These are phyloP conservation scores for Protomyces arabidopsidicola DNA, from an alignment of 1,139 yeast genomes.

Conservation along the genomic window DNA sequence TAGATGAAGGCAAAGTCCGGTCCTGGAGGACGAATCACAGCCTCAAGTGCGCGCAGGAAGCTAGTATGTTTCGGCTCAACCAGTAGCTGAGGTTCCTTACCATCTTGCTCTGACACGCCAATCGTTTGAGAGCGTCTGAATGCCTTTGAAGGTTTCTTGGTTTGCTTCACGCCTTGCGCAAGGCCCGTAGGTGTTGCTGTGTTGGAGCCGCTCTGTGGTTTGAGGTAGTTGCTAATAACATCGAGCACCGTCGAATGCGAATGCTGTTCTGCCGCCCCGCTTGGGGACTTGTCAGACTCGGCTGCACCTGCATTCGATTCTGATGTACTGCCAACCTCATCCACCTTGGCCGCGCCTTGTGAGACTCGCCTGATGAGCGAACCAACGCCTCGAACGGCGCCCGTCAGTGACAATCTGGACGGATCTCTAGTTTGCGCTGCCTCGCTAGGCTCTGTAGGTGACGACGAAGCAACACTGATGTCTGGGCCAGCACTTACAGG, in stretches of 20 bases:
- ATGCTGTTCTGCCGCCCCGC: background rate
- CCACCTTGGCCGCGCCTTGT: background rate
- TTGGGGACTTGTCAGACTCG: background rate
- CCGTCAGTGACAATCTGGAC: background rate
- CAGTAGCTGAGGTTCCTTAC: conserved; percentile 14
- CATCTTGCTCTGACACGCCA: conserved; percentile 33
- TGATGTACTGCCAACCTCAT: background rate
- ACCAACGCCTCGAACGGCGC: background rate
- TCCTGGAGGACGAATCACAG: conserved; percentile 77
- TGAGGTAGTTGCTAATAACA: background rate
- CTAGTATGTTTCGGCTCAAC: conserved; percentile 55
- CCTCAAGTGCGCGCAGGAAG: conserved; percentile 74
- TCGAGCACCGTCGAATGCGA: background rate
- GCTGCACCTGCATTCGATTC: background rate
- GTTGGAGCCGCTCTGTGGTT: background rate
- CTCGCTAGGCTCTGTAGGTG: background rate
- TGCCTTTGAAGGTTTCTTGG: conserved; percentile 37
- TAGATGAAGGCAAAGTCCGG: conserved; percentile 68
- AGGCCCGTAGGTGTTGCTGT: background rate
- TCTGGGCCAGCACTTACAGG: background rate
- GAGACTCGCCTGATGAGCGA: background rate
- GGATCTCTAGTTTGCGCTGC: background rate
- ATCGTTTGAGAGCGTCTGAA: conserved; percentile 39
- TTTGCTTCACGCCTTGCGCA: background rate
- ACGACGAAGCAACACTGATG: background rate